Evolutionary conservation across 495 filamentous ascomycete species (phyloP).

Genomic region (Talaromyces stipitatus): DNA sequence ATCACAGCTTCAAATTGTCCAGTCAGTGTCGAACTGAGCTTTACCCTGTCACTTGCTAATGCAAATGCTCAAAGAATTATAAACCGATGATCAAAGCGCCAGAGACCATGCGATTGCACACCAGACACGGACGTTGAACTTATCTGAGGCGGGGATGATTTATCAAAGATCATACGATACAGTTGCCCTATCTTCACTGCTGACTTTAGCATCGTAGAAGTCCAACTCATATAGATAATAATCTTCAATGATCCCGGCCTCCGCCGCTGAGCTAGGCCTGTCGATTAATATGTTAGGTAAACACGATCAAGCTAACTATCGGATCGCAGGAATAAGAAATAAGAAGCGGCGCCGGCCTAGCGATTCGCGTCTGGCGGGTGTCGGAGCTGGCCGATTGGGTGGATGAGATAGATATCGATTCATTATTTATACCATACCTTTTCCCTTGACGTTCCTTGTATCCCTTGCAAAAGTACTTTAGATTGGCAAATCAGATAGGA

Average conservation of each 20-base stretch:
- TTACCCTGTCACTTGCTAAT: background rate
- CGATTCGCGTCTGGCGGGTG: constrained; percentile 25
- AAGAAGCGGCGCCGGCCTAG: constrained; percentile 8
- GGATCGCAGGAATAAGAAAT: background rate
- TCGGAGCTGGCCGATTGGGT: constrained; percentile 38
- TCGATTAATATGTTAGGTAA: background rate
- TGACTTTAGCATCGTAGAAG: background rate
- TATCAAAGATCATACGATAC: background rate
- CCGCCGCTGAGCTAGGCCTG: background rate
- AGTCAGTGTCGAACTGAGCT: background rate
- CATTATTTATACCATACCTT: background rate
- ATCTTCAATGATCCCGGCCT: background rate
- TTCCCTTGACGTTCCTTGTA: background rate
- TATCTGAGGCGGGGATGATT: background rate
- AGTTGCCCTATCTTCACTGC: background rate
- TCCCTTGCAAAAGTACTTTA: background rate
- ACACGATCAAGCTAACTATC: background rate
- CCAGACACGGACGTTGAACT: background rate
- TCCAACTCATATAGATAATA: background rate
- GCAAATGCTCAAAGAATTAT: background rate
- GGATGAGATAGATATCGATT: constrained; percentile 11
- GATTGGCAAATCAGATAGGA: background rate
- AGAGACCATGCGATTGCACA: background rate
- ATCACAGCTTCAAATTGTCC: no score
- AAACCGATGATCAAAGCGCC: background rate